Evolutionary conservation across 768 basidiomycete genomes (phyloP), one percentile per base, ranked within the genome.

Genomic region (Phallus indusiatus): DNA sequence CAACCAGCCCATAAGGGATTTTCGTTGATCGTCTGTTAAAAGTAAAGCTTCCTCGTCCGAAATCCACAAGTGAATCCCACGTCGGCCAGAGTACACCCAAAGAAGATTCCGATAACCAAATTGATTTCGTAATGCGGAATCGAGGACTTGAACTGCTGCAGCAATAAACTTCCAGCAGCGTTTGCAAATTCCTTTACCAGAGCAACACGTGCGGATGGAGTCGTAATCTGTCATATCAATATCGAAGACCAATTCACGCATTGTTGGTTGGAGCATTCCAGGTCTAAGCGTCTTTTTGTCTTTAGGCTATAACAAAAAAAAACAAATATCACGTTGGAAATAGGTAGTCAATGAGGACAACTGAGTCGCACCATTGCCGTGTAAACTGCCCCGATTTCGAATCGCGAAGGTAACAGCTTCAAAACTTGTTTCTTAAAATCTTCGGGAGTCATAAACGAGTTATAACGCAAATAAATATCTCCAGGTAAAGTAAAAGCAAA

Each of bases 191-290:
- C 81, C 85, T 49, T 93, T 90, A 52, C 82, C 89, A 12, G 85
- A 84, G 74, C 96, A 98, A 72, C 96, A 99, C 0, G 94, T 97
- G 52, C 96, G 85, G 66, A 98, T 82, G 49, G 85, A 77, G 69
- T 99, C 95, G 73, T 98, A 99, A 73, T 99, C 96, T 16, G 96
- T 95, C 96, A 99, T 97, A 73, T 99, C 96, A 69, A 99, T 97
- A 82, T 99, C 96, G 69, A 99, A 96, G 0, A 98, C 95, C 47
- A 99, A 85, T 70, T 98, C 96, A 60, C 96, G 86, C 63, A 83
- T 81, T 35, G 81, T 69, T 0, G 96, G 93, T 48, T 78, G 76
- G 64, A 97, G 85, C 0, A 78, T 78, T 1, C 74, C 72, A n/a
- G 85, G 75, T 11, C 83, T 82, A 16, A 91, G 76, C 0, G 89